These are phyloP conservation scores for Solanum sparsipilum DNA, from an alignment of 257 asterid species.

Conservation along the genomic window DNA sequence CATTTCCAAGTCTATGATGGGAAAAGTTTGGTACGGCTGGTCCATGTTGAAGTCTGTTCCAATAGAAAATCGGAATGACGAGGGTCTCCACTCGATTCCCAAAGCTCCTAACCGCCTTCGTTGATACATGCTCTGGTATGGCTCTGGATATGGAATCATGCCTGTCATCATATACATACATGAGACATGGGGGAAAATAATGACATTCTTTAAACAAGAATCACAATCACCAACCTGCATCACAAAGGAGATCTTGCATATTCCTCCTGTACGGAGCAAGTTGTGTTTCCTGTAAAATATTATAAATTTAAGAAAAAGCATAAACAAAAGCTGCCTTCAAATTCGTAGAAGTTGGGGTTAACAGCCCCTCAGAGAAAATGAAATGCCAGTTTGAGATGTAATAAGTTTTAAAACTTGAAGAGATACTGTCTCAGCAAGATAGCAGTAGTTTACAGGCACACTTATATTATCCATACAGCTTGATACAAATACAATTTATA, in stretches of 20 bases:
- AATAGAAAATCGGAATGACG: slow-evolving; percentile 73
- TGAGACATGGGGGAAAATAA: neutral
- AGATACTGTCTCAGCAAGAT: neutral
- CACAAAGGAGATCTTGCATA: slow-evolving; percentile 98
- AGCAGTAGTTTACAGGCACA: neutral
- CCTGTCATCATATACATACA: slow-evolving; percentile 26
- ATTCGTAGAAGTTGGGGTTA: neutral
- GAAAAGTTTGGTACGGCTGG: slow-evolving; percentile 73
- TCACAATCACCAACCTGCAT: slow-evolving; percentile 46
- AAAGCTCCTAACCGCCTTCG: slow-evolving; percentile 76
- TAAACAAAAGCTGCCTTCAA: neutral
- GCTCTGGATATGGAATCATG: slow-evolving; percentile 92
- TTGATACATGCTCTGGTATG: slow-evolving; percentile 88
- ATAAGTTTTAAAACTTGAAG: neutral
- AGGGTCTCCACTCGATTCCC: slow-evolving; percentile 94
- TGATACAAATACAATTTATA: neutral
- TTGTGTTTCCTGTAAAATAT: slow-evolving; percentile 65
- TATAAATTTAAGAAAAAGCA: neutral
- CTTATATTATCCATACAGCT: neutral
- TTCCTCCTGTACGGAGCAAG: slow-evolving; percentile 90
- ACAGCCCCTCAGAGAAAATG: neutral
- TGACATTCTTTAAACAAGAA: neutral
- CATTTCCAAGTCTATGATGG: slow-evolving; percentile 71
- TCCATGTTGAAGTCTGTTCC: slow-evolving; percentile 79
- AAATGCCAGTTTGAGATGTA: neutral